phyloP scores from a whole-genome alignment of 2,329 filamentous ascomycete species.

The Tympanopsis confertula region DNA sequence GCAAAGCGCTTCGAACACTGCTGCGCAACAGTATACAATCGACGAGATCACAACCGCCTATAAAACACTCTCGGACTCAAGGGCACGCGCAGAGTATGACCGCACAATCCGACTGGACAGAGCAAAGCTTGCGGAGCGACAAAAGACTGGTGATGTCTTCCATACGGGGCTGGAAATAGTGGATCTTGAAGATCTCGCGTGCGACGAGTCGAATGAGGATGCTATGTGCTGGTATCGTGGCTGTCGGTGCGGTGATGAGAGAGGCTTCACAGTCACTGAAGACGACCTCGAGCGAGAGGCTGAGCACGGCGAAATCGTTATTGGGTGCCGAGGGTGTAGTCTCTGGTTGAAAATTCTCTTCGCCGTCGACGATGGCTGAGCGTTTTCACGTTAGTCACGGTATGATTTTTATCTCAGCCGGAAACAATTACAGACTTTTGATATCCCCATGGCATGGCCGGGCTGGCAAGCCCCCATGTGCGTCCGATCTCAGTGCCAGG shows the following conservation, averaged over 20 bases:
- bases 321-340: constrained; percentile 51
- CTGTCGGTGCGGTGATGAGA: constrained; percentile 46
- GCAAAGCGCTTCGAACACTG: constrained; percentile 4
- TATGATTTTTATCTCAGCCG: too few species aligned
- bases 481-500: too few species aligned
- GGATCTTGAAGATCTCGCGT: constrained; percentile 41
- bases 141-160: constrained; percentile 17
- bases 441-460: too few species aligned
- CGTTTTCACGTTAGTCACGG: too few species aligned
- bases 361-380: constrained; percentile 33
- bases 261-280: constrained; percentile 41
- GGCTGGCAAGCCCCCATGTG: too few species aligned
- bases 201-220: constrained; percentile 15
- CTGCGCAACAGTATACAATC: constrained; percentile 23
- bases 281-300: constrained; percentile 36
- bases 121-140: constrained; percentile 11
- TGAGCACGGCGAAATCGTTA: constrained; percentile 40
- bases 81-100: constrained; percentile 33
- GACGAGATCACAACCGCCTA: constrained; percentile 50
- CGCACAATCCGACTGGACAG: constrained; percentile 18
- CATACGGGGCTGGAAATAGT: constrained; percentile 41
- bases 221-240: constrained; percentile 31
- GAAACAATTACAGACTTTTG: too few species aligned
- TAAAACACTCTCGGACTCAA: constrained; percentile 32
- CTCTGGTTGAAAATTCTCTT: constrained; percentile 51